Evolutionary conservation across 306 rosid species (phyloP), one percentile per base, ranked within the genome.

Genomic region (Ochetophila trinervis): DNA sequence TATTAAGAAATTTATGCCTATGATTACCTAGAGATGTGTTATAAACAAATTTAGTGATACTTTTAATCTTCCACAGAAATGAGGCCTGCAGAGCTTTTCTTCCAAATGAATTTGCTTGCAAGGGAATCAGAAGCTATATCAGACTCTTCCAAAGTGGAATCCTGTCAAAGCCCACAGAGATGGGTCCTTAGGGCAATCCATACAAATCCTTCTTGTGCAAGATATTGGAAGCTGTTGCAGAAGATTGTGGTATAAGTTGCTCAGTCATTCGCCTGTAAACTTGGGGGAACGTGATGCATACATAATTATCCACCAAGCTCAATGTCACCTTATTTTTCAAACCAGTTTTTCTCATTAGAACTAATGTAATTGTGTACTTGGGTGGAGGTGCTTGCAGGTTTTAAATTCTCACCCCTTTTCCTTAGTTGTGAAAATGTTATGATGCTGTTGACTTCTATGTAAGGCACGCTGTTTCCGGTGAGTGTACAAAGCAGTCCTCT

Each of bases 101-200:
- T 92, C 77, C 98, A 85, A 68, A 85, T 89, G 96, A 96, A 92
- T 86, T 72, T 92, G 71, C 79, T 87, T 74, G 93, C 93, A 55
- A 80, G 60, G 53, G 84, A 82, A 65, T 62, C 75, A 53, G 80
- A 72, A 65, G 79, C 24, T 62, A 76, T 74, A 2, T 45, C 76
- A 8, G 74, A 44, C 66, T 12, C 82, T 55, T 64, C 79, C 57
- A 48, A 72, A 57, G 62, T 70, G 55, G 91, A 72, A 84, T 68
- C 71, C 65, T 69, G 79, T 68, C 77, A 77, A 74, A 87, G 88
- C 76, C 83, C 89, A 18, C 75, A 20, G 79, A 81, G 71, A 84
- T 92, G 98, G 95, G 84, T 87, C 53, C 85, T 87, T 68, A 87
- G 87, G 32, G 95, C 98, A 48, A 87, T 89, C 70, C 98, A 89